phyloP scores from a whole-genome alignment of 208 protist species.

The Acanthamoeba sp. region DNA sequence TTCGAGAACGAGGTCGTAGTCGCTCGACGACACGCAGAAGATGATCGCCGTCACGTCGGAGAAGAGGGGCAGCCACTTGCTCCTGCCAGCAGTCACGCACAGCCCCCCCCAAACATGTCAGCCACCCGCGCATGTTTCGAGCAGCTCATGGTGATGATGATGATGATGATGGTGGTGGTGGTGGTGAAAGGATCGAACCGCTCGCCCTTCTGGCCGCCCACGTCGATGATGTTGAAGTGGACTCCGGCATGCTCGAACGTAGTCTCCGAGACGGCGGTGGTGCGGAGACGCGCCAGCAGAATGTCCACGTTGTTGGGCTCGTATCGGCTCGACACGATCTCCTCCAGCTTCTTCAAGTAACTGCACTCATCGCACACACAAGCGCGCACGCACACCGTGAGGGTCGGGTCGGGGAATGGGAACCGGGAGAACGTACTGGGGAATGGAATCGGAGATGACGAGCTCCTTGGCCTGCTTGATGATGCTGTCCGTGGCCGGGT shows the following conservation, averaged over 20 bases:
- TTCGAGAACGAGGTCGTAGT: constrained; percentile 91
- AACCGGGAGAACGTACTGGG: constrained; percentile 81
- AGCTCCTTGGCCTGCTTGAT: constrained; percentile 58
- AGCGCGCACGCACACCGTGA: neutral
- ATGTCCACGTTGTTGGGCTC: constrained; percentile 90
- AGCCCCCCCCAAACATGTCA: neutral
- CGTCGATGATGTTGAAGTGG: constrained; percentile 91
- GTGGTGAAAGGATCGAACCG: neutral
- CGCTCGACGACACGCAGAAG: constrained; percentile 86
- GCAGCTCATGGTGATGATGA: no score
- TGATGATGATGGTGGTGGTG: neutral
- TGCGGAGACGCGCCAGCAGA: constrained; percentile 88
- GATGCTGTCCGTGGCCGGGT: constrained; percentile 82
- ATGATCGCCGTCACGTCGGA: constrained; percentile 90
- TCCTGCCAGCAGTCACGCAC: constrained; percentile 34
- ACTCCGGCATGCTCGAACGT: constrained; percentile 88
- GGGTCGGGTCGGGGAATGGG: neutral
- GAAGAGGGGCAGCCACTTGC: constrained; percentile 94
- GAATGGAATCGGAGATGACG: constrained; percentile 80
- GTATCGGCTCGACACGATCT: constrained; percentile 84
- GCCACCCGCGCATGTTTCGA: neutral
- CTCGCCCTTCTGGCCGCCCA: constrained; percentile 92
- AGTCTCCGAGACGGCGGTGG: constrained; percentile 89
- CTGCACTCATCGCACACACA: constrained; percentile 79
- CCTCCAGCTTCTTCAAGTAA: constrained; percentile 89